phyloP scores from a whole-genome alignment of 2,329 filamentous ascomycete species.

The Aspergillus calidoustus region DNA sequence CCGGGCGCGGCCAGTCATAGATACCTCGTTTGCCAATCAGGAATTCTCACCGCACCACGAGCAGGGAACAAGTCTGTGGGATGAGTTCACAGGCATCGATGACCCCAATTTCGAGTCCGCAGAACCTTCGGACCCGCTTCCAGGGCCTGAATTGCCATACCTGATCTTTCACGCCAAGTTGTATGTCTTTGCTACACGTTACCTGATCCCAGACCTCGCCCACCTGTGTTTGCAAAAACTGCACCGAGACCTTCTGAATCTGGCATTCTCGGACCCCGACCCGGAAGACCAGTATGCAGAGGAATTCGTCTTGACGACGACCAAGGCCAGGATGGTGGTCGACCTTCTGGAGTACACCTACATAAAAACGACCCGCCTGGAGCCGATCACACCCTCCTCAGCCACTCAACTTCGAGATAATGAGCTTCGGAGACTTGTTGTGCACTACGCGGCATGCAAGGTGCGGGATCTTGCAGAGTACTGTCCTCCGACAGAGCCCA shows the following conservation, averaged over 20 bases:
- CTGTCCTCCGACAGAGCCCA: constrained; percentile 34
- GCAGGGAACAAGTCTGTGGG: constrained; percentile 43
- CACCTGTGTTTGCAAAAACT: constrained; percentile 47
- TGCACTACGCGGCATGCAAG: constrained; percentile 47
- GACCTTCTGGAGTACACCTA: constrained; percentile 46
- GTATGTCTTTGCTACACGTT: constrained; percentile 49
- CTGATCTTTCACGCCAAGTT: constrained; percentile 50
- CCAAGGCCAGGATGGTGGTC: constrained; percentile 41
- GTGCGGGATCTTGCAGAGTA: constrained; percentile 44
- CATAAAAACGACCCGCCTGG: constrained; percentile 44
- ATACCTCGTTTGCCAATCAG: constrained; percentile 45
- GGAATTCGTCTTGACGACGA: constrained; percentile 29
- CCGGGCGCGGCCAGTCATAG: constrained; percentile 31
- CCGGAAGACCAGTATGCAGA: constrained; percentile 26
- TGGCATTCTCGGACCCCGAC: constrained; percentile 32
- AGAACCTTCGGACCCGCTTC: constrained; percentile 17
- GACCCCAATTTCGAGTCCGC: constrained; percentile 35
- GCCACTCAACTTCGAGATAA: constrained; percentile 45
- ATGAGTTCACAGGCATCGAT: constrained; percentile 42
- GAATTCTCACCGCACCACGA: constrained; percentile 34
- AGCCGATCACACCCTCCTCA: constrained; percentile 42
- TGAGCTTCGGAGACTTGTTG: constrained; percentile 45
- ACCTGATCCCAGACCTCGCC: constrained; percentile 45
- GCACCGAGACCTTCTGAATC: constrained; percentile 41
- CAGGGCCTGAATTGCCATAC: constrained; percentile 38